Base-by-base conservation (phyloP, 2,329 filamentous ascomycete genomes). In the Xylariaceae sp. region DNA sequence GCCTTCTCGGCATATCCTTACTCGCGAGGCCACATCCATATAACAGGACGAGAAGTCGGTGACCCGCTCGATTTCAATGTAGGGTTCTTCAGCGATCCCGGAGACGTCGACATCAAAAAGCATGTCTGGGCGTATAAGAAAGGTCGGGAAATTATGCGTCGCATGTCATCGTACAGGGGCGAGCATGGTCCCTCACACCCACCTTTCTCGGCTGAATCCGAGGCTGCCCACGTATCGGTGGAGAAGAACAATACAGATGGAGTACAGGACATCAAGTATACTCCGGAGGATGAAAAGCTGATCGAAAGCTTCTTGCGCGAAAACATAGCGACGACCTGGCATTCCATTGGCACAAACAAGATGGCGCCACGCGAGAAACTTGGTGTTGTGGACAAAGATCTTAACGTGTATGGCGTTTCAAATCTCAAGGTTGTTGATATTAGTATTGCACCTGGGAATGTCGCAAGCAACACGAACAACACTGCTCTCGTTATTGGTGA, bases 51-150 rank as follows among this genome's bases (percentile, higher is more conserved):
- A 11, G 52, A 55, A 0, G 53, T 73, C 3, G 58, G 66, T 9
- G 73, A 77, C 19, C 64, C 70, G 0, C 66, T 76, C 5, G 76
- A 83, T 51, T 84, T 86, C 49, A 73, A 81, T 44, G 68, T 75
- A 0, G 82, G 81, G 7, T 83, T 75, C 63, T 72, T 86, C 31
- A 73, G 65, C 10, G 77, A 85, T 47, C 58, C 66, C 11, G 57
- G 54, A 62, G 36, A 58, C 44, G 42, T 81, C n/a, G 82, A 86
- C 57, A 31, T 84, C 27, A 77, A 77, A 61, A 80, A 75, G 58
- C 75, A 80, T 11, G 57, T 82, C 11, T 85, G 82, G 81, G 75
- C 70, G 1, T 87, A 87, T 69, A 87, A 87, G 65, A 78, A 77
- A 58, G 72, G 74, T n/a, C 79, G 84, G 2, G 82, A 85, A 63